A percentile compares a stretch with the other conserved stretches of the same genome.
Conservation (phyloP, 345 rosid genomes). For the Reutealis trisperma region DNA sequence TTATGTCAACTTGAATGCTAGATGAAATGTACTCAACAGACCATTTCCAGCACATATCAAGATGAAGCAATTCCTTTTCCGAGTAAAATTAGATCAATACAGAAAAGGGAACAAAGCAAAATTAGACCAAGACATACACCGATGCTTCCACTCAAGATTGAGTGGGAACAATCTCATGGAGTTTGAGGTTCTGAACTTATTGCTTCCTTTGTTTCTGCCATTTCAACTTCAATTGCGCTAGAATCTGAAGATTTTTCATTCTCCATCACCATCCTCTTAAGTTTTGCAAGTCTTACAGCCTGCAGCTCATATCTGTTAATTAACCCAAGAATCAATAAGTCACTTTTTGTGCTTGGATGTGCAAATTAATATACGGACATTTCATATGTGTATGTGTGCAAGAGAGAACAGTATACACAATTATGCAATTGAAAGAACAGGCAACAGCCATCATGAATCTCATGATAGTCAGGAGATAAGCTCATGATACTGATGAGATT, state of each 20-base stretch:
- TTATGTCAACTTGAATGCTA: background rate
- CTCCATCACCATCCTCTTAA: slow-evolving; percentile 39
- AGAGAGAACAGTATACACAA: background rate
- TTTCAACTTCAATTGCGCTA: slow-evolving; percentile 52
- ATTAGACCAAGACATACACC: slow-evolving; percentile 14
- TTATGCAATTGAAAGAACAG: background rate
- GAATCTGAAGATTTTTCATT: slow-evolving; percentile 30
- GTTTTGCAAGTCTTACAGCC: slow-evolving; percentile 43
- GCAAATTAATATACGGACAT: background rate
- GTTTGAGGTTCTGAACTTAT: slow-evolving; percentile 29
- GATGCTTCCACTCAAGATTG: background rate
- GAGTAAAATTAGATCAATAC: slow-evolving; percentile 10
- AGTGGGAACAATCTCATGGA: slow-evolving; percentile 26
- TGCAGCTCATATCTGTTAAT: slow-evolving; percentile 52
- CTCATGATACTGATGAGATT: background rate
- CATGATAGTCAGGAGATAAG: background rate
- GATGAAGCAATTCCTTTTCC: background rate
- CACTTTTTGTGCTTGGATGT: background rate
- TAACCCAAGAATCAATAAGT: background rate
- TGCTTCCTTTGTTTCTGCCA: slow-evolving; percentile 50
- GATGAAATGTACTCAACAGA: no score
- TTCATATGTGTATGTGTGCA: background rate
- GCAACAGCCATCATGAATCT: background rate
- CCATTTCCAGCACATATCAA: background rate
- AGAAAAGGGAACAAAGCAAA: background rate